Evolutionary conservation across 139 green algal species (phyloP), one percentile per base, ranked within the genome.

Genomic region (Mychonastes homosphaera): DNA sequence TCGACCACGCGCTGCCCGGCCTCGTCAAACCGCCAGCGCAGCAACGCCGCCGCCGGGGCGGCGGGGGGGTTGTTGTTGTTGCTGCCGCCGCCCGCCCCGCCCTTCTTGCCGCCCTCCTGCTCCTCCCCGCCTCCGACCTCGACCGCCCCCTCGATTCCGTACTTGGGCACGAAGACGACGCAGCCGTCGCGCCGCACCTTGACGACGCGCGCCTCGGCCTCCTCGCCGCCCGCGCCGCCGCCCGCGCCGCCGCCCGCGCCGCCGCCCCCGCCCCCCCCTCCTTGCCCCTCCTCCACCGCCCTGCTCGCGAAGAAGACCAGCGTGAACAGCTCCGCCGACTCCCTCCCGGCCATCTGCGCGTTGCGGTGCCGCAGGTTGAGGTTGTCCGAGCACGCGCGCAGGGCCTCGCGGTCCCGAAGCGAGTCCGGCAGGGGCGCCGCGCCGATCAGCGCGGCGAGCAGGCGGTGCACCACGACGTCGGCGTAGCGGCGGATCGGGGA

Each of bases 151-250:
- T 99, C 92, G 43, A 98, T 97, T 48, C 92, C 92, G 59, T 89
- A 98, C 72, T 95, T 95, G 36, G 91, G 92, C 35, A 97, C 86
- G 66, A 96, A 96, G 16, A 96, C 88, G 21, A 97, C 78, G 5
- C 97, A 52, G 2, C 90, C 89, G 58, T 96, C 95, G 43, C 79
- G 60, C 13, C 60, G 29, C 52, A 91, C 81, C 71, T 81, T 86
- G 2, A 81, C 77, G 28, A 96, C 77, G 3, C 88, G 63, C 1
- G 86, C 88, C 43, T 94, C 86, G 2, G 79, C 84, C 44, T n/a
- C n/a, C n/a, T n/a, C n/a, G n/a, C n/a, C n/a, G n/a, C n/a, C n/a
- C n/a, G n/a, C n/a, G n/a, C n/a, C n/a, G n/a, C n/a, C n/a, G n/a
- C n/a, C n/a, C n/a, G n/a, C n/a, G n/a, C n/a, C n/a, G n/a, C n/a